These are phyloP conservation scores for Penicillium janthinellum DNA, from an alignment of 2,329 filamentous ascomycete species.

Conservation along the genomic window DNA sequence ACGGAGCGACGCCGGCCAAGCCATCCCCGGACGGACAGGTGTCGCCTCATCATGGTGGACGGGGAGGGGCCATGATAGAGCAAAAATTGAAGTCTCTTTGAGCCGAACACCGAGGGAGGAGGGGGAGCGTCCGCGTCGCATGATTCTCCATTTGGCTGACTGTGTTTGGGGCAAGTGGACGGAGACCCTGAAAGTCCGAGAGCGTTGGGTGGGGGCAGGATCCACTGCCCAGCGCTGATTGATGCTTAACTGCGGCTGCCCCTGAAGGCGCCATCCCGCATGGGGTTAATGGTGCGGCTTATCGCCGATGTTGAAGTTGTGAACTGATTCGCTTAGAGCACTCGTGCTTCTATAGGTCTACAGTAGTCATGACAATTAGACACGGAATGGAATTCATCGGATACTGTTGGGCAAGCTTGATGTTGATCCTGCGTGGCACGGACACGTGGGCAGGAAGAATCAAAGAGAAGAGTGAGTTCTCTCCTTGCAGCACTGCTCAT, in stretches of 20 bases:
- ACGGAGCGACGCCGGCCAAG: slow-evolving; percentile 9
- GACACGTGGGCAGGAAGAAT: too few species aligned
- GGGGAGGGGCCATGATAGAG: background rate
- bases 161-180: background rate
- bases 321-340: background rate
- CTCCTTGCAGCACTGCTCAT: too few species aligned
- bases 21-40: slow-evolving; percentile 3
- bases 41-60: slow-evolving; percentile 15
- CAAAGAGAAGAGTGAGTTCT: too few species aligned
- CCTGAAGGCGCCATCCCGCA: background rate
- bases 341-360: background rate
- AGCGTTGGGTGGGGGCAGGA: background rate
- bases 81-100: background rate
- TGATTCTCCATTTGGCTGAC: background rate
- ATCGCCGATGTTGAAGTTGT: background rate
- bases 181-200: background rate
- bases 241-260: background rate
- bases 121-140: background rate
- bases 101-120: background rate
- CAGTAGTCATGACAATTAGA: background rate
- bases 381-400: background rate
- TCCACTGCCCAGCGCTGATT: slow-evolving; percentile 4
- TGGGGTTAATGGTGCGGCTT: slow-evolving; percentile 1
- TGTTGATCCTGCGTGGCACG: too few species aligned
- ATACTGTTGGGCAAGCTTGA: too few species aligned